These are phyloP conservation scores for Paramyrothecium sp. DNA, from an alignment of 2,329 filamentous ascomycete species.

Conservation along the genomic window DNA sequence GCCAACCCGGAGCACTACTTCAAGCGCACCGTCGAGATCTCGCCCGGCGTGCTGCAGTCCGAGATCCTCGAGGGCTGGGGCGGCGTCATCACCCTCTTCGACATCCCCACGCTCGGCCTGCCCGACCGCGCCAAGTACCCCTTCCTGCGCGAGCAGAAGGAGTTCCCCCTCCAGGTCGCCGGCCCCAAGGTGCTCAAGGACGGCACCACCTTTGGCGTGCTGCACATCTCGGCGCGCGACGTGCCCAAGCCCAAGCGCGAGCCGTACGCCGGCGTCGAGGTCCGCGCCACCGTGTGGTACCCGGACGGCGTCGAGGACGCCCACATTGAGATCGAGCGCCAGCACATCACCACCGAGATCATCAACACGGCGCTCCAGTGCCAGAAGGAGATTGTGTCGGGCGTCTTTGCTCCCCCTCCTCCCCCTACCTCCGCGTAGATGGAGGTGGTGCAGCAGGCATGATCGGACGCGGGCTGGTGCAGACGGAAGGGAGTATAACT, in stretches of 20 bases:
- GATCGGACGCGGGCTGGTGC: not conserved
- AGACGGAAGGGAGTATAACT: not conserved
- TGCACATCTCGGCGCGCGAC: conserved; percentile 18
- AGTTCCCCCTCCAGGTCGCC: conserved; percentile 22
- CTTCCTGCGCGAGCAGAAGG: conserved; percentile 22
- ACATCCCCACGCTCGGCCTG: conserved; percentile 27
- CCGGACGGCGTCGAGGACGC: conserved; percentile 13
- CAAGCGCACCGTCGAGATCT: conserved; percentile 14
- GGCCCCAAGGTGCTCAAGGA: conserved; percentile 18
- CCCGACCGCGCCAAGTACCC: conserved; percentile 24
- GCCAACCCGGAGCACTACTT: conserved; percentile 26
- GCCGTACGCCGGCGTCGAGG: conserved; percentile 9
- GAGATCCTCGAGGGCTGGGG: conserved; percentile 25
- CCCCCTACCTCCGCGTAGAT: not conserved
- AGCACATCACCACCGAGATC: conserved; percentile 20
- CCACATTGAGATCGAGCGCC: conserved; percentile 19
- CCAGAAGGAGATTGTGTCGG: conserved; percentile 12
- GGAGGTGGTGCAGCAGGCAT: not conserved
- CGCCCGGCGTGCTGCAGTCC: conserved; percentile 10
- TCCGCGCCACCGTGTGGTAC: conserved; percentile 20
- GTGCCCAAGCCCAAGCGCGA: conserved; percentile 6
- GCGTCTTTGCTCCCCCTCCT: not conserved
- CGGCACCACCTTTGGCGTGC: conserved; percentile 16
- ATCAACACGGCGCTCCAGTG: conserved; percentile 15
- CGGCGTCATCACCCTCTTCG: conserved; percentile 32